These are phyloP conservation scores for Bipolaris sorokiniana DNA, from an alignment of 2,329 filamentous ascomycete genomes.

Conservation along the genomic window DNA sequence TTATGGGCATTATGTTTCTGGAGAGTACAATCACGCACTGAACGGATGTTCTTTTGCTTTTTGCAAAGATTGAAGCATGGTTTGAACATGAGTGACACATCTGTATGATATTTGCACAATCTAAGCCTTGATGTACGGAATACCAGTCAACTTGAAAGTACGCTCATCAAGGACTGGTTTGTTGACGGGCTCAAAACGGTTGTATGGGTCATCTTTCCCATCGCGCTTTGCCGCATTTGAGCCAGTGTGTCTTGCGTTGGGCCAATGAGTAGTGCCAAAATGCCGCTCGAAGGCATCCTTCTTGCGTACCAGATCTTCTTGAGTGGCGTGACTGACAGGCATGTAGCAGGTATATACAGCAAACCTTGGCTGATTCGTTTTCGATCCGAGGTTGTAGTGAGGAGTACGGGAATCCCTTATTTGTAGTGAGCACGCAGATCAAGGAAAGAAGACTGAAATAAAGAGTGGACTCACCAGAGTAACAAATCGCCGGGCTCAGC, in stretches of 20 bases:
- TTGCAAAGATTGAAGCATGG: too few species aligned
- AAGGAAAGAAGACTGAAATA: not conserved
- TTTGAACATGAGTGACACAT: too few species aligned
- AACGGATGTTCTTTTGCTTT: too few species aligned
- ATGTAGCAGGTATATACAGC: slow-evolving; percentile 48
- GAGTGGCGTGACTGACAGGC: slow-evolving; percentile 43
- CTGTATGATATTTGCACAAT: not conserved
- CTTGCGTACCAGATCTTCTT: slow-evolving; percentile 45
- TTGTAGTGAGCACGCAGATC: not conserved
- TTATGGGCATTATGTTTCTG: too few species aligned
- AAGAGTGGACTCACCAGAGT: slow-evolving; percentile 33
- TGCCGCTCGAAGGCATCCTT: slow-evolving; percentile 27
- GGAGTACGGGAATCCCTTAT: slow-evolving; percentile 50
- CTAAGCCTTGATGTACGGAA: slow-evolving; percentile 51
- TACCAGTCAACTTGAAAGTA: slow-evolving; percentile 56
- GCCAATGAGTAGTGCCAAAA: slow-evolving; percentile 45
- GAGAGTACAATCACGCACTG: too few species aligned
- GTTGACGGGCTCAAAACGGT: slow-evolving; percentile 49
- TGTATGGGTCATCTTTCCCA: slow-evolving; percentile 42
- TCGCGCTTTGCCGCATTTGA: slow-evolving; percentile 42
- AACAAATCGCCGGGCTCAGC: slow-evolving; percentile 55
- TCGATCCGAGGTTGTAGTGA: slow-evolving; percentile 44
- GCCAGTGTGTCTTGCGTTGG: slow-evolving; percentile 44
- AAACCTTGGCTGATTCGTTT: slow-evolving; percentile 38
- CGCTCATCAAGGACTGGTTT: slow-evolving; percentile 52